Base-by-base conservation (phyloP, 768 basidiomycete species). In the Tubosaeta brunneosetosa region DNA sequence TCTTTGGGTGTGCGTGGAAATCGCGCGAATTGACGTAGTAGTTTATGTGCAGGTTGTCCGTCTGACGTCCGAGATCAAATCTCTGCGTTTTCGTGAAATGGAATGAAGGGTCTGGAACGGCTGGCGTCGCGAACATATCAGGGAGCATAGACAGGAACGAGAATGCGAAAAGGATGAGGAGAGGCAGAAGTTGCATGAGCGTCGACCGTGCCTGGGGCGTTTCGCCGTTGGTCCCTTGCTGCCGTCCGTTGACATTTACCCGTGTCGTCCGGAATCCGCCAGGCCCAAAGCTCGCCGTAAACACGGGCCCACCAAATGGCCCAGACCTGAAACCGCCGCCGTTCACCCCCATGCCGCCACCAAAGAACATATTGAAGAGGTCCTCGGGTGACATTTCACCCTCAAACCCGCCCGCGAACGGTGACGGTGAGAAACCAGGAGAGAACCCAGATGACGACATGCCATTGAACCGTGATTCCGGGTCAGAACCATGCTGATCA, bases 281-380 rank as follows among this genome's bases (percentile, higher is more conserved):
- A 36, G 84, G 82, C 36, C 86, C 92, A 72, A 91, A 95, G 45
- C 78, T 74, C 16, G 87, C 77, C 0, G 87, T 83, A 67, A 94
- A 94, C 32, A 91, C 81, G 77, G 73, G 66, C 56, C 59, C 60
- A 1, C 58, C 61, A 33, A 64, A 67, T 55, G 83, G 81, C 2
- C 81, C 78, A 11, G 79, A 75, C n/a, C 83, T 82, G 55, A 79
- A 80, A 51, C 67, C 73, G n/a, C 73, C 78, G 27, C 74, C 76
- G 17, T 69, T 69, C 64, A 64, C 60, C 13, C 61, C 63, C 51
- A 76, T 78, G 1, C 79, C 77, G 17, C 77, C 82, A 22, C 92
- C 92, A 67, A 98, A 98, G 81, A 98, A 97, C 89, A 95, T 94
- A 66, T 97, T 95, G 75, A 98, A 98, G 51, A 98, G 66, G 53